Conservation (phyloP, 2,329 filamentous ascomycete species). For the Daldinia sp. region DNA sequence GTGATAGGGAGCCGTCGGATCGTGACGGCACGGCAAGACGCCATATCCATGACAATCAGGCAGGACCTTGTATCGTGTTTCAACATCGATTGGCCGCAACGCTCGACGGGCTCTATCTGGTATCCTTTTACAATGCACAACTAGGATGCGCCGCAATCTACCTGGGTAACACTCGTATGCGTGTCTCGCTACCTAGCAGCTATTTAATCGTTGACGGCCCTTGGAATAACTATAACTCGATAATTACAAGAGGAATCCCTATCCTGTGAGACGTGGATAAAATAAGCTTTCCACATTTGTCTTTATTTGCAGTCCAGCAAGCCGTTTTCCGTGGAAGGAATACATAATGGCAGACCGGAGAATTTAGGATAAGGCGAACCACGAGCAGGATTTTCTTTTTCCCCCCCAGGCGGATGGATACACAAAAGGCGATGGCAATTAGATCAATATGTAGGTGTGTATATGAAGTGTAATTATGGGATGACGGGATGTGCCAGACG, state of each 20-base stretch:
- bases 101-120: conserved; percentile 12
- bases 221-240: conserved; percentile 24
- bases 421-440: conserved; percentile 31
- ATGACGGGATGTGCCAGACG: conserved; percentile 19
- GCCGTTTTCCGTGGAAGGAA: conserved; percentile 6
- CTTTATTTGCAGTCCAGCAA: conserved; percentile 13
- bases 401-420: conserved; percentile 33
- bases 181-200: conserved; percentile 28
- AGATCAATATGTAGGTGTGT: conserved; percentile 13
- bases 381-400: conserved; percentile 12
- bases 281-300: conserved; percentile 21
- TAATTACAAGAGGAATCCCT: conserved; percentile 18
- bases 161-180: conserved; percentile 31
- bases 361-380: conserved; percentile 19
- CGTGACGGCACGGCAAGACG: conserved; percentile 41
- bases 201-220: conserved; percentile 21
- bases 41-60: conserved; percentile 36
- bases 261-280: conserved; percentile 19
- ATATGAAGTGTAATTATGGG: conserved; percentile 12
- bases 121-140: conserved; percentile 1
- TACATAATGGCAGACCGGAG: conserved; percentile 19
- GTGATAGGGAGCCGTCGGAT: conserved; percentile 36
- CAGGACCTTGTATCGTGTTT: conserved; percentile 32
- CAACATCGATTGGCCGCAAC: conserved; percentile 29
- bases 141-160: conserved; percentile 34